Conservation (phyloP, 164 flowering plant species). For the Echeveria elegans region DNA sequence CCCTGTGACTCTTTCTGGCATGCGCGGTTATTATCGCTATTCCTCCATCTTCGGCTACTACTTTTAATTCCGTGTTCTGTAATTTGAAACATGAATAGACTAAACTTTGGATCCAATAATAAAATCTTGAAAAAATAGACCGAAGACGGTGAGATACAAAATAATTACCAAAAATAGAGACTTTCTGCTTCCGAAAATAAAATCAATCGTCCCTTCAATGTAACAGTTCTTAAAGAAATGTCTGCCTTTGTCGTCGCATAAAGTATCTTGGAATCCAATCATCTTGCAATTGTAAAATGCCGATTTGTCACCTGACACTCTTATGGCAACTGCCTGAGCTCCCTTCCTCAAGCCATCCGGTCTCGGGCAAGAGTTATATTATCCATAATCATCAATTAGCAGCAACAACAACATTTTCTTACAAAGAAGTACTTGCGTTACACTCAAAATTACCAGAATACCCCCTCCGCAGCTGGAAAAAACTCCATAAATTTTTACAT, state of each 20-base stretch:
- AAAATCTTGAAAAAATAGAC: too few relatives aligned
- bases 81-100: too few relatives aligned
- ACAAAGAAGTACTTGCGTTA: too few relatives aligned
- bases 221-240: constrained; percentile 40
- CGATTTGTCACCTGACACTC: constrained; percentile 34
- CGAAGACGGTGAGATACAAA: too few relatives aligned
- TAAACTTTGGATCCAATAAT: too few relatives aligned
- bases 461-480: too few relatives aligned
- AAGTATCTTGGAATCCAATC: too few relatives aligned
- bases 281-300: constrained; percentile 37
- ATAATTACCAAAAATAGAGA: constrained; percentile 38
- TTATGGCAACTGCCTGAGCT: constrained; percentile 37
- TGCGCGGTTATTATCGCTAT: constrained; percentile 33
- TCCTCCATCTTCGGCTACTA: neutral
- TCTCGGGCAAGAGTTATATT: constrained; percentile 35
- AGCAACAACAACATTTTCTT: too few relatives aligned
- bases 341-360: constrained; percentile 21
- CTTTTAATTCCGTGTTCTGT: constrained; percentile 8
- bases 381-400: too few relatives aligned
- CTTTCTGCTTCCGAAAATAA: constrained; percentile 34
- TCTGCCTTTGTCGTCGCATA: constrained; percentile 27
- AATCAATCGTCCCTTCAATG: constrained; percentile 35
- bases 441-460: too few relatives aligned
- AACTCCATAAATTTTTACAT: too few relatives aligned
- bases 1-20: constrained; percentile 14